phyloP scores from a whole-genome alignment of 306 rosid species.

The Glycine tomentella region DNA sequence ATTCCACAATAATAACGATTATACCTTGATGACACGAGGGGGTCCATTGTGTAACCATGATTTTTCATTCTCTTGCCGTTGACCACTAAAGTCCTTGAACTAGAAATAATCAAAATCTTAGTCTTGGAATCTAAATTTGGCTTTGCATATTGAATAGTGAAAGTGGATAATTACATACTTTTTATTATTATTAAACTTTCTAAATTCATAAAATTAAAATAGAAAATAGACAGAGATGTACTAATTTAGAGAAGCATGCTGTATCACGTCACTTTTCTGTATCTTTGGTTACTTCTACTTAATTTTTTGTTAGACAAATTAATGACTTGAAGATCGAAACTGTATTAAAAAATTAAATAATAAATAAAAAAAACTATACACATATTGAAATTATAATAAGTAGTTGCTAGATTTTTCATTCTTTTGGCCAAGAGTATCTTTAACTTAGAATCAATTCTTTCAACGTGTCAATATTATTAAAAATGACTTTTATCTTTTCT shows the following conservation, averaged over 20 bases:
- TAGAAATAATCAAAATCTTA: conserved; percentile 28
- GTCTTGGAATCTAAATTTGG: conserved; percentile 4
- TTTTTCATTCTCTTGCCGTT: conserved; percentile 40
- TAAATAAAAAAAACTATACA: neutral
- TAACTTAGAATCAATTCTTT: too few relatives aligned
- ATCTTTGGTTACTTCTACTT: neutral
- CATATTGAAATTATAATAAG: too few relatives aligned
- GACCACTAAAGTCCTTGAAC: conserved; percentile 42
- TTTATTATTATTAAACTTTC: neutral
- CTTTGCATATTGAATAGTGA: conserved; percentile 22
- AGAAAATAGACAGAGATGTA: neutral
- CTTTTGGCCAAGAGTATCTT: neutral
- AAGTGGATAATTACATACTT: conserved; percentile 14
- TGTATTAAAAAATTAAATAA: neutral
- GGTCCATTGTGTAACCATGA: conserved; percentile 35
- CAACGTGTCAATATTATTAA: neutral
- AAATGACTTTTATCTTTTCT: neutral
- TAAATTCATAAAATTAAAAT: conserved; percentile 20
- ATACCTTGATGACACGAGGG: conserved; percentile 43
- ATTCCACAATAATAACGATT: conserved; percentile 50
- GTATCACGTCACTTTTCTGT: neutral
- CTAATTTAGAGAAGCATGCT: neutral
- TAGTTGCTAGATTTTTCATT: neutral
- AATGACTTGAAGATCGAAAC: neutral
- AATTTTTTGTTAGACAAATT: neutral